Evolutionary conservation across 1,284 basidiomycete species (phyloP).

Genomic region (Tetrapyrgos nigripes): DNA sequence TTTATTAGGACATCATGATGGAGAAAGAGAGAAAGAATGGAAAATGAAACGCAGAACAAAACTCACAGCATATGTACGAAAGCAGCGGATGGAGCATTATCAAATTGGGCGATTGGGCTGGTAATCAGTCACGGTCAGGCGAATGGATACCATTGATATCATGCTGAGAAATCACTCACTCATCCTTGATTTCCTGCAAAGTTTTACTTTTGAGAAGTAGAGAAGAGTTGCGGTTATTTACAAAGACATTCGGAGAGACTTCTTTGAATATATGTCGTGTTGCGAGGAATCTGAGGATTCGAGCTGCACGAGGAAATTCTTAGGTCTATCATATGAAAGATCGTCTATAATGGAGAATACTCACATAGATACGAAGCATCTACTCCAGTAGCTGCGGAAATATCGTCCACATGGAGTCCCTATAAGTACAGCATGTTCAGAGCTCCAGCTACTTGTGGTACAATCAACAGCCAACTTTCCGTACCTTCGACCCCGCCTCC

Average conservation of each 20-base stretch:
- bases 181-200: constrained; percentile 30
- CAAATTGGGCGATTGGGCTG: neutral
- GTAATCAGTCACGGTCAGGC: no score
- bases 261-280: constrained; percentile 41
- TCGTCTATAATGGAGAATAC: no score
- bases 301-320: constrained; percentile 21
- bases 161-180: constrained; percentile 18
- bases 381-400: constrained; percentile 4
- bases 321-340: neutral
- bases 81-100: constrained; percentile 4
- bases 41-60: neutral
- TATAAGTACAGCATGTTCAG: neutral
- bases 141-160: no score
- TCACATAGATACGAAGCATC: constrained; percentile 11
- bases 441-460: neutral
- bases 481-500: neutral
- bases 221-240: constrained; percentile 39
- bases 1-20: no score
- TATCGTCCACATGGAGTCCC: constrained; percentile 13
- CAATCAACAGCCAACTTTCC: neutral
- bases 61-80: neutral
- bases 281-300: constrained; percentile 38
- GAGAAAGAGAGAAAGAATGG: neutral
- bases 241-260: constrained; percentile 37
- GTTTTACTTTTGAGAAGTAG: constrained; percentile 34